phyloP scores from a whole-genome alignment of 2,329 filamentous ascomycete species.

The Curvularia sp. region DNA sequence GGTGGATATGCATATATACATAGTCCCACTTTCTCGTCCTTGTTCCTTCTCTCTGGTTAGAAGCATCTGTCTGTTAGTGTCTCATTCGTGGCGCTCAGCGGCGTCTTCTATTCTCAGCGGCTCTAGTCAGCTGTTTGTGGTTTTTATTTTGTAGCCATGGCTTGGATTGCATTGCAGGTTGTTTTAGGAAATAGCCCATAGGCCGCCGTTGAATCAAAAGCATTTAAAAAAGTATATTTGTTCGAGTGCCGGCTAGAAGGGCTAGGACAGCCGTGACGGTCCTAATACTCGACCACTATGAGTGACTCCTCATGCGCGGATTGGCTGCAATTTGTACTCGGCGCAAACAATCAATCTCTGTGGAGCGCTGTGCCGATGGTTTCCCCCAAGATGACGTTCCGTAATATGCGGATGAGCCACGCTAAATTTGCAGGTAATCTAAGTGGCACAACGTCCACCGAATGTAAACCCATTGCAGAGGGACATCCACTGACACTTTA shows the following conservation, averaged over 20 bases:
- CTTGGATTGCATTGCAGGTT: conserved; percentile 12
- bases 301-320: not conserved
- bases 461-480: not conserved
- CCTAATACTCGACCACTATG: not conserved
- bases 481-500: conserved; percentile 11
- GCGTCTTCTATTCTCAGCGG: conserved; percentile 18
- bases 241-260: not conserved
- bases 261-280: not conserved
- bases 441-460: conserved; percentile 14
- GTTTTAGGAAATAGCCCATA: conserved; percentile 10
- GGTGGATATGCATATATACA: conserved; percentile 24
- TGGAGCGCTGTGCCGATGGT: conserved; percentile 1
- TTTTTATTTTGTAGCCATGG: conserved; percentile 13
- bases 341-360: conserved; percentile 5
- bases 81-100: conserved; percentile 9
- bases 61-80: conserved; percentile 13
- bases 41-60: conserved; percentile 13
- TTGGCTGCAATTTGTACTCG: conserved; percentile 4
- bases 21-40: conserved; percentile 13
- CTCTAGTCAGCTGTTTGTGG: not conserved
- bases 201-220: conserved; percentile 10
- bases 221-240: not conserved
- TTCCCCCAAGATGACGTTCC: conserved; percentile 6
- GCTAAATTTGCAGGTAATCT: conserved; percentile 18
- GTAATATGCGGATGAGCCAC: conserved; percentile 15